Conservation (phyloP, 2,329 filamentous ascomycete species). For the Fusarium sp. region DNA sequence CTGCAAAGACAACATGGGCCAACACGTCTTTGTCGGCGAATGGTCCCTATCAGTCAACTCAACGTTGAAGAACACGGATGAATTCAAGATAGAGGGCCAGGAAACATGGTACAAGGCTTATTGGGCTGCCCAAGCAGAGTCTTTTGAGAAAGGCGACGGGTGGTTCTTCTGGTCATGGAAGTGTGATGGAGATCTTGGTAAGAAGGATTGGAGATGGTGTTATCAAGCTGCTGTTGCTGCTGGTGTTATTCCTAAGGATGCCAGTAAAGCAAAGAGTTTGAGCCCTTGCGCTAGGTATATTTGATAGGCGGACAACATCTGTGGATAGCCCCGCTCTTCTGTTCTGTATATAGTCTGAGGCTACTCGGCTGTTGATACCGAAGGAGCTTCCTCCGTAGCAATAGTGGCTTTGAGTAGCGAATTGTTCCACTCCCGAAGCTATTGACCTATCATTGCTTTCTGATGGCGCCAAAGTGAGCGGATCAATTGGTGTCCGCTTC, state of each 20-base stretch:
- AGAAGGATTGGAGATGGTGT: slow-evolving; percentile 58
- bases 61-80: slow-evolving; percentile 54
- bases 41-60: slow-evolving; percentile 64
- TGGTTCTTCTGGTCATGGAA: slow-evolving; percentile 73
- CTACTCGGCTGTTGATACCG: background rate
- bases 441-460: background rate
- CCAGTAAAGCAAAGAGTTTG: slow-evolving; percentile 15
- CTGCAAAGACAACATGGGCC: slow-evolving; percentile 57
- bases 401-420: background rate
- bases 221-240: slow-evolving; percentile 49
- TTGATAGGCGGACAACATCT: fast-evolving
- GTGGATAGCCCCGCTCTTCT: background rate
- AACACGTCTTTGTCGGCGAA: slow-evolving; percentile 64
- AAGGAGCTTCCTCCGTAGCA: background rate
- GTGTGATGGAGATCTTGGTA: slow-evolving; percentile 48
- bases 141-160: slow-evolving; percentile 63
- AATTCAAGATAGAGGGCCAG: slow-evolving; percentile 54
- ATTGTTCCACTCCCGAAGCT: background rate
- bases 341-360: background rate
- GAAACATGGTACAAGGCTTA: slow-evolving; percentile 63
- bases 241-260: slow-evolving; percentile 42
- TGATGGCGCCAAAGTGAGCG: background rate
- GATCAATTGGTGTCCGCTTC: background rate
- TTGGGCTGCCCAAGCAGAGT: slow-evolving; percentile 65
- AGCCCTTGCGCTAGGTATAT: slow-evolving; percentile 14